Conservation (phyloP, 208 protist species). For the Leishmania lainsoni region DNA sequence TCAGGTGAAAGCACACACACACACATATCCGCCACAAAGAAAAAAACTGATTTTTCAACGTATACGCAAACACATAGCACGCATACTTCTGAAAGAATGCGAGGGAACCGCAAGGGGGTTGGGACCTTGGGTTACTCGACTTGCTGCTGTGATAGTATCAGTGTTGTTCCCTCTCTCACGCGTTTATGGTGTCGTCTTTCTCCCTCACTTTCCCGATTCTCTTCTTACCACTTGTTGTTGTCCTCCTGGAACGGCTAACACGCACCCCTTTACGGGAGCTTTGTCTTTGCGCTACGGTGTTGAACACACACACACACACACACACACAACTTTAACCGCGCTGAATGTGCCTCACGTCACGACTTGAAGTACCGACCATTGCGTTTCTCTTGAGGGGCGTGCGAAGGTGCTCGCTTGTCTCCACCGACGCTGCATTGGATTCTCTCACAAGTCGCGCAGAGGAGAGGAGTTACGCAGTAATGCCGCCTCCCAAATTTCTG, state of each 20-base stretch:
- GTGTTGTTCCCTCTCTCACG: not conserved
- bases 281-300: not conserved
- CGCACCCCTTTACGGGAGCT: not conserved
- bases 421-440: not conserved
- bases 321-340: not conserved
- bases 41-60: not conserved
- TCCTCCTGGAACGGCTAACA: not conserved
- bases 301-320: not conserved
- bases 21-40: not conserved
- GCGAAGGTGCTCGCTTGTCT: not conserved
- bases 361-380: not conserved
- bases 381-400: not conserved
- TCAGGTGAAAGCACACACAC: not conserved
- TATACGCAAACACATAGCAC: not conserved
- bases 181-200: not conserved
- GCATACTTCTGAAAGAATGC: not conserved
- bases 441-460: not conserved
- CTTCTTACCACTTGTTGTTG: not conserved
- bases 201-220: not conserved
- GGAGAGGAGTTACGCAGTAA: not conserved
- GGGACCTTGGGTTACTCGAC: not conserved
- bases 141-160: not conserved
- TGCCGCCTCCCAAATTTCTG: slow-evolving; percentile 39
- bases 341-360: not conserved
- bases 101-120: not conserved